phyloP scores from a whole-genome alignment of 768 basidiomycete species.

The Leccinum longicurvipes region DNA sequence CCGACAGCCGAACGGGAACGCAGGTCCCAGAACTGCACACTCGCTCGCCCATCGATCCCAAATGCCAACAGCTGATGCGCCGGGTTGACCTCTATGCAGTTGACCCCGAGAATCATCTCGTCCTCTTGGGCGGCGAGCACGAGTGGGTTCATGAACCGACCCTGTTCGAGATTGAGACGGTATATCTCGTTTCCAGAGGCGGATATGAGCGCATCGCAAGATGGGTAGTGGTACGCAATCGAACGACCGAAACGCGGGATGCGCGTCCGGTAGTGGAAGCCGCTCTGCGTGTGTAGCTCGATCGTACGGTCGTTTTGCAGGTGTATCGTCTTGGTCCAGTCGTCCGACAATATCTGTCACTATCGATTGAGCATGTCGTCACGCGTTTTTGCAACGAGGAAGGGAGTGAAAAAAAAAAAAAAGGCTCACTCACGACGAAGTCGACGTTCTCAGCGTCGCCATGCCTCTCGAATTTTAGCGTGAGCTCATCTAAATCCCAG shows the following conservation, averaged over 20 bases:
- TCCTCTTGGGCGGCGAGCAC: conserved; percentile 49
- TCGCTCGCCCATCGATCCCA: conserved; percentile 82
- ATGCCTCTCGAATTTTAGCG: conserved; percentile 93
- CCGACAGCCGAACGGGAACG: conserved; percentile 78
- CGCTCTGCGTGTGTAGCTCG: conserved; percentile 91
- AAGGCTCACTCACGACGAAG: conserved; percentile 82
- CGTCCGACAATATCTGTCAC: conserved; percentile 84
- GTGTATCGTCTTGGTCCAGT: conserved; percentile 99
- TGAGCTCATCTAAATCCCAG: conserved; percentile 91
- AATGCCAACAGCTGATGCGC: conserved; percentile 89
- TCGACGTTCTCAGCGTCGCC: conserved; percentile 97
- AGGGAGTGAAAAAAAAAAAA: background rate
- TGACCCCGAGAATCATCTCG: conserved; percentile 75
- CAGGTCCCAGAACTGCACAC: conserved; percentile 96
- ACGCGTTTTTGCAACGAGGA: background rate
- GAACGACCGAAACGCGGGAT: conserved; percentile 94
- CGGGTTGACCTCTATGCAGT: conserved; percentile 88
- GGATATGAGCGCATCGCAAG: conserved; percentile 84
- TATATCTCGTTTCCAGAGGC: conserved; percentile 87
- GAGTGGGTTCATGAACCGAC: conserved; percentile 85
- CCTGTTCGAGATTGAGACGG: conserved; percentile 93
- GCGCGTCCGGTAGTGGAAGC: conserved; percentile 87
- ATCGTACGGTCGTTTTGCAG: conserved; percentile 94
- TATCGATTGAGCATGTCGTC: background rate
- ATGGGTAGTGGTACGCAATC: conserved; percentile 89